phyloP scores from a whole-genome alignment of 441 rosid species.

The Dalechampia spathulata region DNA sequence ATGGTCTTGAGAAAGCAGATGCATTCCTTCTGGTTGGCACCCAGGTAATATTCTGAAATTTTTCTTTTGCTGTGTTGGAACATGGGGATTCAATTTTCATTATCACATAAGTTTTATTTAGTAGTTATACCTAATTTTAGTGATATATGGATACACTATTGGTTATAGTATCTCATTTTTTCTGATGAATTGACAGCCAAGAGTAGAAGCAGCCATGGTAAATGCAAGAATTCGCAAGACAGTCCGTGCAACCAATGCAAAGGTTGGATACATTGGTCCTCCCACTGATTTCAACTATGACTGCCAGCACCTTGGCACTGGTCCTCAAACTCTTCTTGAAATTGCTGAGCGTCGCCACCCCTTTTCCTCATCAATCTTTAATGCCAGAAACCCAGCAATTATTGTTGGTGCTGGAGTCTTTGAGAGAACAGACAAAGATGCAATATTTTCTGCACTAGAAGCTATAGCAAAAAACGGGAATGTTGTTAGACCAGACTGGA shows the following conservation, averaged over 20 bases:
- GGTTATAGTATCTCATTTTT: conserved; percentile 14
- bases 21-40: conserved; percentile 88
- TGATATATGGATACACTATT: not conserved
- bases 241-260: conserved; percentile 66
- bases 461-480: conserved; percentile 57
- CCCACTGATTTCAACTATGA: conserved; percentile 75
- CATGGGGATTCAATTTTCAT: too few relatives aligned
- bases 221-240: conserved; percentile 91
- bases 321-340: conserved; percentile 65
- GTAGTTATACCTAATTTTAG: not conserved
- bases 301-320: conserved; percentile 75
- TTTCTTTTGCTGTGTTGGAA: too few relatives aligned
- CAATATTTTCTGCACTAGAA: conserved; percentile 60
- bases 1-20: conserved; percentile 90
- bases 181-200: conserved; percentile 48
- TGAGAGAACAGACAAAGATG: conserved; percentile 71
- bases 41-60: conserved; percentile 39
- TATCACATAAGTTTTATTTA: too few relatives aligned
- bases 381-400: conserved; percentile 82
- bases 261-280: conserved; percentile 84
- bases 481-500: conserved; percentile 79
- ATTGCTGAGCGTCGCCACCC: conserved; percentile 75
- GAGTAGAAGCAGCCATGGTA: conserved; percentile 94
- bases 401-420: conserved; percentile 84
- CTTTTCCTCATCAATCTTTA: conserved; percentile 47